A percentile compares a stretch with the other conserved stretches of the same genome.
phyloP scores from a whole-genome alignment of 2,329 filamentous ascomycete species.

The Tolypocladium album region DNA sequence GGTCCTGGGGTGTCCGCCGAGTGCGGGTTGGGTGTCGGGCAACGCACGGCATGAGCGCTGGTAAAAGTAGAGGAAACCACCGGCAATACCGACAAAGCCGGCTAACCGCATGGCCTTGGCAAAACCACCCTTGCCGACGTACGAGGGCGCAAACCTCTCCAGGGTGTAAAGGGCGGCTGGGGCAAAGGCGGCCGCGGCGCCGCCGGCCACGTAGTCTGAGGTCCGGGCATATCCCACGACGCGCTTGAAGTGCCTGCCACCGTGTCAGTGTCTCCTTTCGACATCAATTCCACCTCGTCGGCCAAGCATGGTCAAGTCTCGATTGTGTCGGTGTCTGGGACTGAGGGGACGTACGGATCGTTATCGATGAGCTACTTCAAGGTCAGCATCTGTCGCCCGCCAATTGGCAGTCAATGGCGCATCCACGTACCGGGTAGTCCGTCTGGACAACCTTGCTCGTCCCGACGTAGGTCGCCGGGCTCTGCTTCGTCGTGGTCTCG shows the following conservation, averaged over 20 bases:
- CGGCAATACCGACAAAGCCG: slow-evolving; percentile 59
- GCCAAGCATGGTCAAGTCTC: background rate
- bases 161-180: slow-evolving; percentile 66
- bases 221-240: slow-evolving; percentile 79
- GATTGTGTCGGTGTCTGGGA: background rate
- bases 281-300: background rate
- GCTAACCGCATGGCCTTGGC: slow-evolving; percentile 72
- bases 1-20: background rate
- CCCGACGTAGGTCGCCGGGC: slow-evolving; percentile 22
- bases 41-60: slow-evolving; percentile 69
- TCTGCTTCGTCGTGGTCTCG: slow-evolving; percentile 26
- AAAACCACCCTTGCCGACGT: slow-evolving; percentile 74
- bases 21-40: background rate
- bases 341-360: slow-evolving; percentile 62
- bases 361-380: slow-evolving; percentile 83
- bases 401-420: slow-evolving; percentile 10
- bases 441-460: slow-evolving; percentile 66
- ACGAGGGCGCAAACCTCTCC: slow-evolving; percentile 78
- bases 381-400: slow-evolving; percentile 10
- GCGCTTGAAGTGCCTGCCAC: slow-evolving; percentile 72
- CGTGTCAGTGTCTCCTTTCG: slow-evolving; percentile 15
- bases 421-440: slow-evolving; percentile 69
- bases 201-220: slow-evolving; percentile 70
- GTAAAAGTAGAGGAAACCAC: slow-evolving; percentile 79
- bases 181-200: slow-evolving; percentile 56